phyloP scores from a whole-genome alignment of 2,329 filamentous ascomycete genomes.

The Stachybotrys elegans region DNA sequence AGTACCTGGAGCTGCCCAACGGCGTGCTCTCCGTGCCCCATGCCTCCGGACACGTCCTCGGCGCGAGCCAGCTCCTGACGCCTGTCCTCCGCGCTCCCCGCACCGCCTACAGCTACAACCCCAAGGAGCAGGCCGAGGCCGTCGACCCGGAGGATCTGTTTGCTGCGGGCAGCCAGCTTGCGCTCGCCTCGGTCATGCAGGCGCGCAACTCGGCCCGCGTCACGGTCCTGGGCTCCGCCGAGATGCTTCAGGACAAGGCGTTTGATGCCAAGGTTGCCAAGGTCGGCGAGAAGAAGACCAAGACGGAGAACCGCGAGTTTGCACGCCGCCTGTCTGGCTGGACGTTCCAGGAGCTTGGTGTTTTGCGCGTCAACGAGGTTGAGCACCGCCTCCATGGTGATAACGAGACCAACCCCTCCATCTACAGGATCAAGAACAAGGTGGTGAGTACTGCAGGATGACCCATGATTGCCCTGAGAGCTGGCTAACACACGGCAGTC shows the following conservation, averaged over 20 bases:
- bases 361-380: conserved; percentile 77
- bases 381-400: conserved; percentile 63
- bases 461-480: too few relatives aligned
- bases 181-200: conserved; percentile 80
- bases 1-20: conserved; percentile 61
- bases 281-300: conserved; percentile 43
- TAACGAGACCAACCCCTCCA: conserved; percentile 69
- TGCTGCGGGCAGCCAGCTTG: conserved; percentile 76
- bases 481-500: conserved; percentile 46
- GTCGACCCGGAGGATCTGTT: conserved; percentile 73
- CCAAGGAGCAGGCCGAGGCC: conserved; percentile 71
- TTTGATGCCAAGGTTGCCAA: conserved; percentile 75
- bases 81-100: conserved; percentile 77
- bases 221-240: conserved; percentile 76
- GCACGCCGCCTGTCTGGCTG: conserved; percentile 82
- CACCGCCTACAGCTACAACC: conserved; percentile 91
- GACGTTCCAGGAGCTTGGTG: conserved; percentile 92
- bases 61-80: conserved; percentile 69
- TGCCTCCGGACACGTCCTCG: conserved; percentile 75
- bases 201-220: conserved; percentile 90
- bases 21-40: conserved; percentile 74
- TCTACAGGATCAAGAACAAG: conserved; percentile 95
- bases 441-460: conserved; percentile 75
- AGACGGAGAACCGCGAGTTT: conserved; percentile 79
- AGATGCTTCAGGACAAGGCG: conserved; percentile 86